These are phyloP conservation scores for Scheffersomyces coipomensis DNA, from an alignment of 805 yeast genomes.

Conservation along the genomic window DNA sequence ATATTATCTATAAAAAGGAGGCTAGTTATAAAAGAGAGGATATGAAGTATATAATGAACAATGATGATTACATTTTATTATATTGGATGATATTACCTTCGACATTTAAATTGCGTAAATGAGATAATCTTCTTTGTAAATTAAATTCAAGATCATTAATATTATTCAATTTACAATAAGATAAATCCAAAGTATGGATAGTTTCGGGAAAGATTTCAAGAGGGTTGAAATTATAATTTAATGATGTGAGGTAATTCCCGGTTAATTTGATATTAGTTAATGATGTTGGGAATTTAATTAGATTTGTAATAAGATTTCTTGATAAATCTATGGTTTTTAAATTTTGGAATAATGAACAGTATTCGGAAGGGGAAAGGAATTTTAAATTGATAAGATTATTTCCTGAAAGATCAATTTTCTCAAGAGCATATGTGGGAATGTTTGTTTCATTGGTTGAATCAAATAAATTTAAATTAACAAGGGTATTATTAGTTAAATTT, in stretches of 20 bases:
- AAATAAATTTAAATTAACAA: conserved; percentile 7
- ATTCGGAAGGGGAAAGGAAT: conserved; percentile 2
- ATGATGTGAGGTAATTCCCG: conserved; percentile 21
- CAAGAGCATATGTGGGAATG: not conserved
- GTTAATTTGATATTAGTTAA: conserved; percentile 15
- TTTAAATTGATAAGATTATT: conserved; percentile 17
- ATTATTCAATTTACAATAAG: conserved; percentile 10
- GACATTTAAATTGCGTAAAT: not conserved
- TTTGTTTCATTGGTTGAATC: not conserved
- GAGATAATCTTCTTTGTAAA: not conserved
- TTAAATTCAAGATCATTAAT: not conserved
- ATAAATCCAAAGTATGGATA: conserved; percentile 11
- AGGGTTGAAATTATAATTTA: too few species aligned
- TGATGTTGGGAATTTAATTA: conserved; percentile 12
- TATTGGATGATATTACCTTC: not conserved
- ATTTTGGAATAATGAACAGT: conserved; percentile 7
- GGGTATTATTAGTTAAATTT: conserved; percentile 23
- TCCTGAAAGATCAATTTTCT: conserved; percentile 18
- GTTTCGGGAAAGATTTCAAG: conserved; percentile 11
- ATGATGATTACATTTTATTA: too few species aligned
- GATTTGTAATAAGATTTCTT: conserved; percentile 16
- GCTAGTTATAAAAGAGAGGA: too few species aligned
- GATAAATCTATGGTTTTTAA: conserved; percentile 21
- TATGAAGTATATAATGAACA: too few species aligned
- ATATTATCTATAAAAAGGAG: too few species aligned